Conservation (phyloP, 495 filamentous ascomycete genomes). For the Neurospora intermedia region DNA sequence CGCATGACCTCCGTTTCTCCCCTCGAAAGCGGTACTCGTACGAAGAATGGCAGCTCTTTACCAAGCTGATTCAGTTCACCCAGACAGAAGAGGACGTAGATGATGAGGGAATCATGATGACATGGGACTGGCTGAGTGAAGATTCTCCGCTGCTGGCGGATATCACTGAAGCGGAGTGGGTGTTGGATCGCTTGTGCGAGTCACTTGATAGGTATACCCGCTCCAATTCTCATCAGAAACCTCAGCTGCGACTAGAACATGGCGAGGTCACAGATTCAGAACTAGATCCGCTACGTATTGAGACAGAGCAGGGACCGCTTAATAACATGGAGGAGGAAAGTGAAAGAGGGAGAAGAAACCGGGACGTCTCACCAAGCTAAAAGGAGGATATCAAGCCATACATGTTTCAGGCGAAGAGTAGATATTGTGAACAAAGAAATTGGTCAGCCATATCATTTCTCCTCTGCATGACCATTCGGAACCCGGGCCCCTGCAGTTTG, state of each 20-base stretch:
- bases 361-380: neutral
- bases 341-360: neutral
- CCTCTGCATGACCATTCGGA: neutral
- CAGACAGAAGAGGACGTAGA: slow-evolving; percentile 14
- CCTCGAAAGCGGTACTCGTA: slow-evolving; percentile 55
- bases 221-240: neutral
- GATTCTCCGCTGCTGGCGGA: slow-evolving; percentile 56
- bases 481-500: neutral
- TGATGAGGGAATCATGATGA: too few relatives aligned
- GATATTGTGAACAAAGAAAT: neutral
- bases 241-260: neutral
- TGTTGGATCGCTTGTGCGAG: slow-evolving; percentile 49
- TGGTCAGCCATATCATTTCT: neutral
- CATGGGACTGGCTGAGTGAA: slow-evolving; percentile 66
- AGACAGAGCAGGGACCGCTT: neutral
- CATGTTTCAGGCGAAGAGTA: neutral
- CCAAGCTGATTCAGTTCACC: slow-evolving; percentile 32
- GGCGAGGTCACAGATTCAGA: neutral
- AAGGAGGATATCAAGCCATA: neutral
- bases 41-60: slow-evolving; percentile 60
- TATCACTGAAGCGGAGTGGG: slow-evolving; percentile 44
- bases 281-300: neutral
- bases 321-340: neutral
- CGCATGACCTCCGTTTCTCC: slow-evolving; percentile 41
- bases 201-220: slow-evolving; percentile 35